Conservation (phyloP, 768 basidiomycete species). For the Suillus sp. region DNA sequence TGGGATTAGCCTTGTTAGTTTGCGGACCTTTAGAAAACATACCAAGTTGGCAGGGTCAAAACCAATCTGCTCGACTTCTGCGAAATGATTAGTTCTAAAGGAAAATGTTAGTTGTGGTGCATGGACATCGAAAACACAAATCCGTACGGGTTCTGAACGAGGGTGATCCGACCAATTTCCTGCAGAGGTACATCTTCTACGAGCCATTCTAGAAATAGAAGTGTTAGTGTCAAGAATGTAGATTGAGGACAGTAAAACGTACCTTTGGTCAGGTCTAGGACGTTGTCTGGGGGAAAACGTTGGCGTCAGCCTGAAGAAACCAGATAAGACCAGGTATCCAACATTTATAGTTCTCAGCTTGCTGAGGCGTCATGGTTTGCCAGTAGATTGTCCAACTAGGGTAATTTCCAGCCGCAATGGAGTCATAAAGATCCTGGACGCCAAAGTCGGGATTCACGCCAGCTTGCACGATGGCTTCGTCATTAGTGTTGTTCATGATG, state of each 20-base stretch:
- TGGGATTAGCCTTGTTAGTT: not conserved
- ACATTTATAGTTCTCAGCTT: slow-evolving; percentile 51
- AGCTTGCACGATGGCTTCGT: slow-evolving; percentile 37
- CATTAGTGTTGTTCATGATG: slow-evolving; percentile 41
- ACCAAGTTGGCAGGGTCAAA: slow-evolving; percentile 56
- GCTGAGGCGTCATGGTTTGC: slow-evolving; percentile 52
- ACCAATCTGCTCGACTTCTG: slow-evolving; percentile 45
- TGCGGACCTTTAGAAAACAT: slow-evolving; percentile 1
- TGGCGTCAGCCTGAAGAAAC: slow-evolving; percentile 1
- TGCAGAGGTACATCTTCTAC: slow-evolving; percentile 34
- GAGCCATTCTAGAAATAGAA: slow-evolving; percentile 35
- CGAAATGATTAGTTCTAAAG: slow-evolving; percentile 31
- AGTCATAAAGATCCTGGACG: slow-evolving; percentile 54
- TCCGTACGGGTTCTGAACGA: slow-evolving; percentile 40
- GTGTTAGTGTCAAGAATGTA: not conserved
- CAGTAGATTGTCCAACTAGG: slow-evolving; percentile 62
- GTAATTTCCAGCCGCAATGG: slow-evolving; percentile 53
- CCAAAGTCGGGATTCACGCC: slow-evolving; percentile 55
- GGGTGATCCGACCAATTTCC: slow-evolving; percentile 41
- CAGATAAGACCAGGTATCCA: slow-evolving; percentile 11
- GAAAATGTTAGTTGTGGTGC: slow-evolving; percentile 1
- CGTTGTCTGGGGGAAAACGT: slow-evolving; percentile 40
- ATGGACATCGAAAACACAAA: not conserved
- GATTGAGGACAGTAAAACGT: not conserved
- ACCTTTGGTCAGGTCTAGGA: slow-evolving; percentile 53